Percentiles rank a stretch among this genome's conserved stretches.
phyloP scores from a whole-genome alignment of 768 basidiomycete genomes.

The Sarcodon sp. region DNA sequence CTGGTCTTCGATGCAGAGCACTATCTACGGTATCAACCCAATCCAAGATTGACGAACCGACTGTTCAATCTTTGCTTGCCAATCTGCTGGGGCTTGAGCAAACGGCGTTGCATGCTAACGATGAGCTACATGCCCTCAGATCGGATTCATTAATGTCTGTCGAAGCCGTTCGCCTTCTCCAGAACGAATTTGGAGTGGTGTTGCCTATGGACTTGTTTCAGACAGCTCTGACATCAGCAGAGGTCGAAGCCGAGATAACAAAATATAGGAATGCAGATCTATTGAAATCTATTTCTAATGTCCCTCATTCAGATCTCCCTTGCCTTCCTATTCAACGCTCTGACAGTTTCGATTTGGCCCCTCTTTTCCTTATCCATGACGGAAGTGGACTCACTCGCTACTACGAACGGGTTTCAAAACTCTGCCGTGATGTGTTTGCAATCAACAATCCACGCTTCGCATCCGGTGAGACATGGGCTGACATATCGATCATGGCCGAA shows the following conservation, averaged over 20 bases:
- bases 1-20: neutral
- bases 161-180: conserved; percentile 39
- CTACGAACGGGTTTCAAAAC: conserved; percentile 29
- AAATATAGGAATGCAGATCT: neutral
- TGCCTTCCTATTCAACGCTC: neutral
- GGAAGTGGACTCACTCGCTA: conserved; percentile 46
- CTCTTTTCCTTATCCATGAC: conserved; percentile 60
- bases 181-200: conserved; percentile 23
- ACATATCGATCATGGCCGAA: conserved; percentile 36
- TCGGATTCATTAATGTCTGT: conserved; percentile 56
- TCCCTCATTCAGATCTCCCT: neutral
- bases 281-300: neutral
- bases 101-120: conserved; percentile 27
- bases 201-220: conserved; percentile 33
- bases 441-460: conserved; percentile 44
- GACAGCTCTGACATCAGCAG: conserved; percentile 24
- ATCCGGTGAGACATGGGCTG: conserved; percentile 30
- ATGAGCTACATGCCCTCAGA: conserved; percentile 36
- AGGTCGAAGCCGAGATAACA: conserved; percentile 20
- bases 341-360: conserved; percentile 12
- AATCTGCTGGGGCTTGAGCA: conserved; percentile 26
- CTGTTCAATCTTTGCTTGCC: conserved; percentile 27
- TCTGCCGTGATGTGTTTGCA: conserved; percentile 46
- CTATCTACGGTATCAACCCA: neutral
- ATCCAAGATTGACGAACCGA: conserved; percentile 4